phyloP scores from a whole-genome alignment of 495 filamentous ascomycete genomes.

The Hyphodiscus hymeniophilus region DNA sequence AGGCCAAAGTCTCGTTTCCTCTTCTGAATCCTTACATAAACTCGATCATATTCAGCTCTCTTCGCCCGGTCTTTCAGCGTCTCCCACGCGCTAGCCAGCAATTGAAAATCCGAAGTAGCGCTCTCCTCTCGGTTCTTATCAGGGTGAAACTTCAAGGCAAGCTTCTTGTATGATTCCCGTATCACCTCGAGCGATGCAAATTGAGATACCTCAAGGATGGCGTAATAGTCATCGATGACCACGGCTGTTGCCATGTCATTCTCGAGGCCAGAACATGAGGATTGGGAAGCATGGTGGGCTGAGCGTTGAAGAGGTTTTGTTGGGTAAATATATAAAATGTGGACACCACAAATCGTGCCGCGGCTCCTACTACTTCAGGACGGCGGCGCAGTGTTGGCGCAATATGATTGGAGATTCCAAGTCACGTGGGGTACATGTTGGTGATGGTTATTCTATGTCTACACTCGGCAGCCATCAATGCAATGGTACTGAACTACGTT shows the following conservation, averaged over 20 bases:
- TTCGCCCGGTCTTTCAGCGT: conserved; percentile 3
- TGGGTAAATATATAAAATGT: too few species aligned
- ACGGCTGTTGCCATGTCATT: conserved; percentile 10
- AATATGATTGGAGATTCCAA: too few species aligned
- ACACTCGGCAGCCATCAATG: too few species aligned
- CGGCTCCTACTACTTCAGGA: too few species aligned
- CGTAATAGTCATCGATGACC: conserved; percentile 26
- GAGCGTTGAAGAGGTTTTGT: too few species aligned
- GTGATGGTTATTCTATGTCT: too few species aligned
- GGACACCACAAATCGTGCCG: too few species aligned
- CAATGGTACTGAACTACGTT: too few species aligned
- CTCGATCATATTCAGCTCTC: conserved; percentile 8
- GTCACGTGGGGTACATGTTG: too few species aligned
- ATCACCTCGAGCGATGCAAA: conserved; percentile 33
- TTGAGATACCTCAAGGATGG: conserved; percentile 28
- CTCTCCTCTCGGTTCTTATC: conserved; percentile 46
- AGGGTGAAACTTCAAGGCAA: conserved; percentile 51
- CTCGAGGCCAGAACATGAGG: background rate
- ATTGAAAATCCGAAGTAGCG: conserved; percentile 36
- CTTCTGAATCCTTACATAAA: conserved; percentile 9
- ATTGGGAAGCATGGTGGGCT: too few species aligned
- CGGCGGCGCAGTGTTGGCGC: too few species aligned
- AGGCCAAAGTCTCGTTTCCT: conserved; percentile 12
- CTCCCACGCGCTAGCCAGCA: conserved; percentile 12
- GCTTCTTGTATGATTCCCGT: conserved; percentile 35